phyloP scores from a whole-genome alignment of 768 basidiomycete species.

The Tephrocybe sp. region DNA sequence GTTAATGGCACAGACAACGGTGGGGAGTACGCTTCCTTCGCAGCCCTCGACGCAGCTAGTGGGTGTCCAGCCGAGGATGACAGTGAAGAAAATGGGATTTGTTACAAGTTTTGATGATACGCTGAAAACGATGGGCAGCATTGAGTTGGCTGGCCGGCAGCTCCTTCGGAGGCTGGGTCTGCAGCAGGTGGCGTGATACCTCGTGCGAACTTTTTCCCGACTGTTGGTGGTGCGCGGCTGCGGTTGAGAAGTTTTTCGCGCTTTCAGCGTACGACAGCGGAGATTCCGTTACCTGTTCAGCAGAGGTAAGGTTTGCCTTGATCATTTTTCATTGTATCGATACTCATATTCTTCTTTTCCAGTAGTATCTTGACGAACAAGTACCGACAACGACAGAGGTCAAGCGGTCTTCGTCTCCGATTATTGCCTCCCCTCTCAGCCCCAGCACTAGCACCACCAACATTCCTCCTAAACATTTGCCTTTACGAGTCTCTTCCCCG shows the following conservation, averaged over 20 bases:
- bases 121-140: not conserved
- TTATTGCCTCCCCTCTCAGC: slow-evolving; percentile 13
- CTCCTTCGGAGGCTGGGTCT: no score
- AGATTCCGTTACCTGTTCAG: slow-evolving; percentile 25
- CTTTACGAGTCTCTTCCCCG: slow-evolving; percentile 15
- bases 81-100: slow-evolving; percentile 7
- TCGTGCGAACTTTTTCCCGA: no score
- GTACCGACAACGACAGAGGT: slow-evolving; percentile 20
- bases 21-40: not conserved
- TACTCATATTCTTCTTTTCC: not conserved
- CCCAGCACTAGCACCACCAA: slow-evolving; percentile 14
- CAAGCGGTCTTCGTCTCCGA: slow-evolving; percentile 22
- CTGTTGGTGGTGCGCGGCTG: no score
- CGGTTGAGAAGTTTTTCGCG: no score
- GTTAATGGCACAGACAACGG: not conserved
- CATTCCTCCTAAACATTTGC: slow-evolving; percentile 14
- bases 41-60: not conserved
- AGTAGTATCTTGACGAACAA: slow-evolving; percentile 25
- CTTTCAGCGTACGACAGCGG: no score
- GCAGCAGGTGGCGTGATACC: slow-evolving; percentile 15
- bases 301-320: slow-evolving; percentile 23
- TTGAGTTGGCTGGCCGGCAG: slow-evolving; percentile 1
- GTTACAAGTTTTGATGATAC: slow-evolving; percentile 7
- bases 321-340: slow-evolving; percentile 1
- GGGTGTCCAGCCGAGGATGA: not conserved